Base-by-base conservation (phyloP, 352 stramenopile species). In the Plasmopara muralis region DNA sequence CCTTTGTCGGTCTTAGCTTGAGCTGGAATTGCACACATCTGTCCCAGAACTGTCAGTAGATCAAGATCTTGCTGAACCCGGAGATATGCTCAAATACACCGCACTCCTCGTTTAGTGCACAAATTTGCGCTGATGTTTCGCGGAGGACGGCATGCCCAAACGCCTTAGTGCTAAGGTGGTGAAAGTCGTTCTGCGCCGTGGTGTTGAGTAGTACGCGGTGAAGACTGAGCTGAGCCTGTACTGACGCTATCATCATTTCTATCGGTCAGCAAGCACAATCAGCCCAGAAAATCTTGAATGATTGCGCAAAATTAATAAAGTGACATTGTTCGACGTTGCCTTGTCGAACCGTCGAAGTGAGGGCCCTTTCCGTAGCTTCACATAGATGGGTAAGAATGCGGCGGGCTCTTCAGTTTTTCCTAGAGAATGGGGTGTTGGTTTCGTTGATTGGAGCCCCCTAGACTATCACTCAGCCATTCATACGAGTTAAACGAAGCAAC, bases 21-120 rank as follows among this genome's bases (percentile, higher is more conserved):
- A 46, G 16, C 41, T 18, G 31, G 41, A 16, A 15, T 34, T 46
- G 41, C 13, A 35, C 31, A 35, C 31, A 35, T 1, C 88, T 85
- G 90, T 76, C 82, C 7, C n/a, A 18, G 9, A 33, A 15, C 9
- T 16, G 15, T 16, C 16, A 5, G 1, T 33, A 14, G 31, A 10
- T 33, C 14, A n/a, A 7, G 7, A 91, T 89, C 5, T 13, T 15
- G 15, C 6, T 10, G 16, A 10, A 8, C 16, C 5, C 31, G 7
- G 41, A 34, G 14, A 30, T n/a, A 3, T 4, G 18, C 4, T 30
- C n/a, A 9, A 30, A 30, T 10, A 46, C 10, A 12, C 10, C 8
- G 0, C 9, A 2, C 7, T 14, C 41, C 18, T 46, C 31, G 31
- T 35, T 5, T 9, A n/a, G 20, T n/a, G n/a, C 3, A 43, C 20